Conservation (phyloP, 805 yeast species). For the Candida ficus region DNA sequence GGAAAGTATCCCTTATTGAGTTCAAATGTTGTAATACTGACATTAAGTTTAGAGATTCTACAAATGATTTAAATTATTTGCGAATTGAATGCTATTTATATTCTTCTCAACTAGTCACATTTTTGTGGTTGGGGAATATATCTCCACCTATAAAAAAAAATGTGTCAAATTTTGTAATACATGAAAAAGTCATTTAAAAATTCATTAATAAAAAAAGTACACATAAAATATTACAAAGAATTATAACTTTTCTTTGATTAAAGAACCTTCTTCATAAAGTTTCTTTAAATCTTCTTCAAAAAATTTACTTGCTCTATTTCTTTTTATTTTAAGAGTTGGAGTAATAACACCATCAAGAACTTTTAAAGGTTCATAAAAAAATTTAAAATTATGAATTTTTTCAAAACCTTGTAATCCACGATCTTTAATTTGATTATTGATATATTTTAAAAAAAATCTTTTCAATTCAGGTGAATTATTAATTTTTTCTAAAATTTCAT, state of each 20-base stretch:
- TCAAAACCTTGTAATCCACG: slow-evolving; percentile 44
- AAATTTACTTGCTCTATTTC: slow-evolving; percentile 35
- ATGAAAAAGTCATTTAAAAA: too few relatives aligned
- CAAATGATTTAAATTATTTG: too few relatives aligned
- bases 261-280: slow-evolving; percentile 39
- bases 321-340: slow-evolving; percentile 46
- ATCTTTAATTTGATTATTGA: slow-evolving; percentile 6
- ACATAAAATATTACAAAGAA: not conserved
- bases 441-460: slow-evolving; percentile 8
- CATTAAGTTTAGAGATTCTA: too few relatives aligned
- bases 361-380: slow-evolving; percentile 45
- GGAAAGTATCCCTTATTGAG: slow-evolving; percentile 2
- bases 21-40: slow-evolving; percentile 1
- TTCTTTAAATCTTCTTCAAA: slow-evolving; percentile 32
- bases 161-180: too few relatives aligned
- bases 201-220: too few relatives aligned
- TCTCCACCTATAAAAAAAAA: too few relatives aligned
- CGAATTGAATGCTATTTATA: too few relatives aligned
- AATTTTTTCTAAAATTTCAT: slow-evolving; percentile 6
- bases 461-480: slow-evolving; percentile 4
- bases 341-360: slow-evolving; percentile 47
- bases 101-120: too few relatives aligned
- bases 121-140: too few relatives aligned
- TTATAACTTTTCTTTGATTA: slow-evolving; percentile 1
- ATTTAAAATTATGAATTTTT: slow-evolving; percentile 39